These are phyloP conservation scores for Botrytis squamosa DNA, from an alignment of 2,329 filamentous ascomycete species.

Conservation along the genomic window DNA sequence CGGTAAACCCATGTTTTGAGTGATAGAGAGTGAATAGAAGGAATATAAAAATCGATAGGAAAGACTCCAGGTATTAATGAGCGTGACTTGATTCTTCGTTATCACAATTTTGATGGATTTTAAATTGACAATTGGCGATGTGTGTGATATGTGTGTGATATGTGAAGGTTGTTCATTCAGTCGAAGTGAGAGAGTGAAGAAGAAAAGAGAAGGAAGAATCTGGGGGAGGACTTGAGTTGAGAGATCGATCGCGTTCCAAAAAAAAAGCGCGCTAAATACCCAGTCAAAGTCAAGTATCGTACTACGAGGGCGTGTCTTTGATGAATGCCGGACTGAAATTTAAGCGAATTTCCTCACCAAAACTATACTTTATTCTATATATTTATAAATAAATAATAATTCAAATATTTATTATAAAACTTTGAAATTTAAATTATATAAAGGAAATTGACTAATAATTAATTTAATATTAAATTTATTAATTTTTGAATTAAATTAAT, in stretches of 20 bases:
- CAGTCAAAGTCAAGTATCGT: not conserved
- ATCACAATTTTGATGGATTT: slow-evolving; percentile 24
- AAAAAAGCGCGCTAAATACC: slow-evolving; percentile 13
- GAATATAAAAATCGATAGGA: slow-evolving; percentile 7
- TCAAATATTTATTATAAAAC: too few species aligned
- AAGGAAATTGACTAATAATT: too few species aligned
- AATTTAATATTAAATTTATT: too few species aligned
- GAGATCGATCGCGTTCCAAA: not conserved
- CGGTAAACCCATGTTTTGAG: slow-evolving; percentile 38
- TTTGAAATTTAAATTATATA: too few species aligned
- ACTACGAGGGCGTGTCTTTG: too few species aligned
- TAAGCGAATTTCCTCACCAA: too few species aligned
- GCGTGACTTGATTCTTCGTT: slow-evolving; percentile 23
- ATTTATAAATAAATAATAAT: too few species aligned
- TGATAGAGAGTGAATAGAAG: slow-evolving; percentile 12
- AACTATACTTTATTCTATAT: too few species aligned
- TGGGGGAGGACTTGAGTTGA: not conserved
- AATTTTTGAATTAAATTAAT: too few species aligned
- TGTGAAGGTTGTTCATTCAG: not conserved
- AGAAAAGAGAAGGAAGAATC: not conserved
- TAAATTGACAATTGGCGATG: slow-evolving; percentile 11
- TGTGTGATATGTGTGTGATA: too few species aligned
- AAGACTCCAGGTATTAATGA: slow-evolving; percentile 24
- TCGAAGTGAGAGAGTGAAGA: not conserved
- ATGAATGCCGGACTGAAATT: too few species aligned